Evolutionary conservation across 495 filamentous ascomycete genomes (phyloP).

Genomic region (Viridothelium virens): DNA sequence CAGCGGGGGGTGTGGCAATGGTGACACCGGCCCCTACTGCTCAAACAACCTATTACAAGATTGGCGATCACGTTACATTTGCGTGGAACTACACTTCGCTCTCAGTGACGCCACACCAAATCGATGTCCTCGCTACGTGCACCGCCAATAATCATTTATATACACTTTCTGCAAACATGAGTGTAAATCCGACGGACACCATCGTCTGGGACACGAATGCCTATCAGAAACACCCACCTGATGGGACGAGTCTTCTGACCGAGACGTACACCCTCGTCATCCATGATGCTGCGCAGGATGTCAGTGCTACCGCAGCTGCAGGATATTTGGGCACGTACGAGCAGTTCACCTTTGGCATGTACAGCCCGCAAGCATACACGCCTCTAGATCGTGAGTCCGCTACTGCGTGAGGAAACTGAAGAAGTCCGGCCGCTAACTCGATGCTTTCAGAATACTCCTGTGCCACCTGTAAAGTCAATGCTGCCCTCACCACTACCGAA

Average conservation of each 20-base stretch:
- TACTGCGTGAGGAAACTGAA: background rate
- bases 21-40: constrained; percentile 55
- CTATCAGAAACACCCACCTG: constrained; percentile 49
- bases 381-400: constrained; percentile 35
- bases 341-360: constrained; percentile 73
- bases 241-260: constrained; percentile 54
- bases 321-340: constrained; percentile 64
- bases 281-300: constrained; percentile 58
- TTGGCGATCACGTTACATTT: constrained; percentile 77
- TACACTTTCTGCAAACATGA: constrained; percentile 59
- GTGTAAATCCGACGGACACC: constrained; percentile 46
- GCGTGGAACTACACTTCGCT: constrained; percentile 94
- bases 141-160: constrained; percentile 56
- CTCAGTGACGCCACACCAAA: constrained; percentile 60
- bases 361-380: constrained; percentile 58
- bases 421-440: constrained; percentile 36
- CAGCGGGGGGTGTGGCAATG: constrained; percentile 73
- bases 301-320: constrained; percentile 54
- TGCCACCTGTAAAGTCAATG: constrained; percentile 56
- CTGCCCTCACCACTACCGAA: constrained; percentile 56
- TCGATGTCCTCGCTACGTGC: constrained; percentile 80
- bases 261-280: constrained; percentile 81
- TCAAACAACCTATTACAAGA: constrained; percentile 72
- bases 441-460: constrained; percentile 44
- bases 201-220: constrained; percentile 73